Conservation (phyloP, 192 early-diverging fungal genomes). For the Mortierella antarctica region DNA sequence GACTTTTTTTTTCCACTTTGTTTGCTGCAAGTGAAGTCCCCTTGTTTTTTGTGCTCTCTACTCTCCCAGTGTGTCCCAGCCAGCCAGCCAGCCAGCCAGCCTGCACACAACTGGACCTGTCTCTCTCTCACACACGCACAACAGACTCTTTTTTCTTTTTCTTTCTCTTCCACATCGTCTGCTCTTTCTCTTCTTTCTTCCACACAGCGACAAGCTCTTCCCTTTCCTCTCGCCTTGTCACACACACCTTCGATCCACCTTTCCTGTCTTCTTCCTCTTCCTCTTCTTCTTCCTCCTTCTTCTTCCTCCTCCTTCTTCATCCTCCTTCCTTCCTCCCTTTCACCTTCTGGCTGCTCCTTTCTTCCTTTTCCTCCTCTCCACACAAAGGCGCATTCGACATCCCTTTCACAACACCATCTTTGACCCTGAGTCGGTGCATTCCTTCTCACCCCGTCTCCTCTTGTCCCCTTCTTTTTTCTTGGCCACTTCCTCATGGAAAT, state of each 20-base stretch:
- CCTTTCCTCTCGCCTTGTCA: too few species aligned
- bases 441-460: neutral
- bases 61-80: too few species aligned
- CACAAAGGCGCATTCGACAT: neutral
- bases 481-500: slow-evolving; percentile 19
- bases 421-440: neutral
- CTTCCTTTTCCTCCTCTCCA: neutral
- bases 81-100: too few species aligned
- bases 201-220: too few species aligned
- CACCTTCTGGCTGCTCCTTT: neutral
- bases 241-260: neutral
- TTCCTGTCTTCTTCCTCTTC: neutral
- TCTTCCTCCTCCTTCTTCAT: neutral
- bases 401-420: neutral
- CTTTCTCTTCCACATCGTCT: neutral
- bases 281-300: neutral
- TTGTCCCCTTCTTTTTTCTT: slow-evolving; percentile 1
- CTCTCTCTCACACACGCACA: neutral
- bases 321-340: neutral
- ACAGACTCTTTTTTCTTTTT: neutral
- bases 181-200: neutral
- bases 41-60: neutral
- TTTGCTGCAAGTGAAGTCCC: neutral
- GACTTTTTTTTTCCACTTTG: neutral
- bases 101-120: neutral